phyloP scores from a whole-genome alignment of 352 stramenopile species.

The Saprolegnia parasitica region DNA sequence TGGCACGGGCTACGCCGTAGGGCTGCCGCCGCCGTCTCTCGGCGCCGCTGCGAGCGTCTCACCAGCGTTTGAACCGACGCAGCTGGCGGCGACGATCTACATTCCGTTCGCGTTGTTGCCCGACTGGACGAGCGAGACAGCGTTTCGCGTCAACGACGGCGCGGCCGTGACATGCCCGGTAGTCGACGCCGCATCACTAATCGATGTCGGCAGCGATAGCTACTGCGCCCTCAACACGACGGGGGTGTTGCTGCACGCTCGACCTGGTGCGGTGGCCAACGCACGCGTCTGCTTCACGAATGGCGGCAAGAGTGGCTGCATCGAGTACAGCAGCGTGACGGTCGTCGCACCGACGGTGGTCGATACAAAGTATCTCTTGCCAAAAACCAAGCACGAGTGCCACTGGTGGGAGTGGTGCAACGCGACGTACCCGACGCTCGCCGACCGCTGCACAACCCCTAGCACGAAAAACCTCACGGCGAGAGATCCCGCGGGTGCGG shows the following conservation, averaged over 20 bases:
- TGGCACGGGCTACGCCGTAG: slow-evolving; percentile 49
- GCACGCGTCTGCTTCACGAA: neutral
- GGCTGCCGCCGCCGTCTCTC: neutral
- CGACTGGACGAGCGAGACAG: too few relatives aligned
- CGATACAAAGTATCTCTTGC: neutral
- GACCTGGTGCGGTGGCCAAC: neutral
- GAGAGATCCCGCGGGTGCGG: neutral
- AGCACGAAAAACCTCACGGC: neutral
- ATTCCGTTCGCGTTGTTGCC: neutral
- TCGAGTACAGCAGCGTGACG: neutral
- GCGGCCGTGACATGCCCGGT: neutral
- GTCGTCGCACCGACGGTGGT: neutral
- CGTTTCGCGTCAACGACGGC: neutral
- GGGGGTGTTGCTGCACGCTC: neutral
- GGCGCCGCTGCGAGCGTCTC: neutral
- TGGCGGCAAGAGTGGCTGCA: neutral
- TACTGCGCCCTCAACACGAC: neutral
- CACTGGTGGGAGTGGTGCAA: slow-evolving; percentile 2
- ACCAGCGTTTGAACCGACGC: neutral
- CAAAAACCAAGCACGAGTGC: slow-evolving; percentile 13
- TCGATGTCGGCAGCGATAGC: neutral
- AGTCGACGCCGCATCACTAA: neutral
- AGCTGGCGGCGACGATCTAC: neutral
- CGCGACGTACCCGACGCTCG: neutral
- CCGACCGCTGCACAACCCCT: neutral